Evolutionary conservation across 2,329 filamentous ascomycete species (phyloP), one percentile per base, ranked within the genome.

Genomic region (Aspergillus glaucus): DNA sequence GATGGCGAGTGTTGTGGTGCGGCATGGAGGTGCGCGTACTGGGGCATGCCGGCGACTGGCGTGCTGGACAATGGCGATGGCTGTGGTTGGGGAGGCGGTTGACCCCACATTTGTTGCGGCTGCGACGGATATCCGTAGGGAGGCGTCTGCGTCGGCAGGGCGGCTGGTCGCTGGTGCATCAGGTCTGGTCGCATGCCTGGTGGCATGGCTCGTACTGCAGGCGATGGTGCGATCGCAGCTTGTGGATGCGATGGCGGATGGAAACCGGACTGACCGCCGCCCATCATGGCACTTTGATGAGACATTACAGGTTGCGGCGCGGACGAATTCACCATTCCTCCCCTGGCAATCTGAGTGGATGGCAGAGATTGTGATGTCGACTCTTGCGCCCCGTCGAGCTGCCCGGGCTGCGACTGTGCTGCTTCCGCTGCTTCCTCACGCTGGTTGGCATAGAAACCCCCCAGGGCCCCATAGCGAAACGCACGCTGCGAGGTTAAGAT

Each of bases 391-490:
- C 66, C 55, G 21, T 71, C 68, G 28, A 62, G 55, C 55, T 61
- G 63, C 34, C 52, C 57, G 48, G 53, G 47, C 41, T 60, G 61
- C 2, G 63, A 54, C 50, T 65, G 63, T 6, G 56, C 51, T 19
- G 63, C 73, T n/a, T 77, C 74, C 17, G 72, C 71, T 3, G 88
- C 84, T 50, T 86, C 82, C 63, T 96, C 89, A 56, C 94, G 90
- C 9, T 87, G 85, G 52, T 87, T 80, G 55, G 86, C 81, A 87
- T 91, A 97, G 55, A 90, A 80, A 48, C 82, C 84, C 47, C 92
- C 84, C 55, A 95, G 76, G 57, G 89, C 94, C 50, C 91, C 85
- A 50, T 78, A 81, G 50, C 93, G 86, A 69, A 87, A 85, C 36
- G 83, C 82, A 50, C 92, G 85, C 67, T 91, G 86, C 58, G 87